phyloP scores from a whole-genome alignment of 75 land plant genomes.

The Pinus albicaulis region DNA sequence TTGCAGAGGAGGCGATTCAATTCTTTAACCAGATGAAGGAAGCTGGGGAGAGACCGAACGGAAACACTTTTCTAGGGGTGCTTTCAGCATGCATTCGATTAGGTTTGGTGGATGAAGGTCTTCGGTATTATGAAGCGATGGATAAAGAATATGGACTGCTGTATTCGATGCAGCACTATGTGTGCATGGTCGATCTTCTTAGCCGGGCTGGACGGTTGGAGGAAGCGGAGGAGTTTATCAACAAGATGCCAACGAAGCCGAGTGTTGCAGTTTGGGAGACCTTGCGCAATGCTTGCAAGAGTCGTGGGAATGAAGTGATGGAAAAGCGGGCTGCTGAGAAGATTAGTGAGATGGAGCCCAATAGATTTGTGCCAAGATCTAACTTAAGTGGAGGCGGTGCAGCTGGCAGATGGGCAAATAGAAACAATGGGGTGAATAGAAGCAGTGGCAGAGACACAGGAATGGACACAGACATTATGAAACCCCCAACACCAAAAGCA shows the following conservation, averaged over 20 bases:
- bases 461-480: neutral
- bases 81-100: slow-evolving; percentile 1
- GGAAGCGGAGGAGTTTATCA: slow-evolving; percentile 5
- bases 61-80: slow-evolving; percentile 7
- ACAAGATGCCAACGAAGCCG: neutral
- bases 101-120: slow-evolving; percentile 13
- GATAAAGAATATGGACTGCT: neutral
- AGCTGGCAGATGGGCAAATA: neutral
- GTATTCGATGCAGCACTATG: slow-evolving; percentile 7
- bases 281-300: slow-evolving; percentile 6
- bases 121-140: neutral
- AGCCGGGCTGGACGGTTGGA: neutral
- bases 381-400: neutral
- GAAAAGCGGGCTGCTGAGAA: neutral
- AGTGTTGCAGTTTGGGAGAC: slow-evolving; percentile 5
- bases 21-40: slow-evolving; percentile 3
- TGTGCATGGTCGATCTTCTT: slow-evolving; percentile 11
- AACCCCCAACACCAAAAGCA: slow-evolving; percentile 1
- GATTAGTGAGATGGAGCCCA: slow-evolving; percentile 5
- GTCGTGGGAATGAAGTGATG: slow-evolving; percentile 12
- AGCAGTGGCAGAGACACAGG: neutral
- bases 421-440: neutral
- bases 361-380: neutral
- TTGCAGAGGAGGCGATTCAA: neutral
- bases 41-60: slow-evolving; percentile 1